Base-by-base conservation (phyloP, 257 asterid species). In the Jacaranda mimosifolia region DNA sequence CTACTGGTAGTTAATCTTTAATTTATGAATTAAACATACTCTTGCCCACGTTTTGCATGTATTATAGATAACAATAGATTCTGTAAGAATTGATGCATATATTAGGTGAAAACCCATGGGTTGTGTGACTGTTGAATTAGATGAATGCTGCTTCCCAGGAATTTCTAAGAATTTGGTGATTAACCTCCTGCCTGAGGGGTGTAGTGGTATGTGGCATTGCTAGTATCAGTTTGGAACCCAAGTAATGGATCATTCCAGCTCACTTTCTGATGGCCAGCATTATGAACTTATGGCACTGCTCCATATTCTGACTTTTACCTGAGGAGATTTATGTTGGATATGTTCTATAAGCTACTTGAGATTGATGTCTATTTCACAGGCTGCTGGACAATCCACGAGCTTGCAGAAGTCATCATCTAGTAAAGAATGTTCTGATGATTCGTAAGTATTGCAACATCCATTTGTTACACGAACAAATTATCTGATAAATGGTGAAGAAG, bases 351-450 rank as follows among this genome's bases (percentile, higher is more conserved):
- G 70, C 75, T 73, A 77, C 72, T 32, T 57, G 67, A 77, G 42
- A 45, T 78, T 77, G 76, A 76, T 80, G 74, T 73, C 60, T 68
- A 52, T 82, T 80, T 73, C 63, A 43, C 87, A 94, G 96, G 93
- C 80, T 81, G 85, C 88, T 70, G 91, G 87, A 69, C 78, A 83
- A 63, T 72, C 91, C 10, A 43, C 75, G 64, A 87, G 92, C 81
- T 71, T 81, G 80, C 96, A 87, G 81, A 86, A 79, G 83, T 87
- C 97, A 70, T 82, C 93, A 63, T 84, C 84, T 59, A 88, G 89
- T 78, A 87, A 82, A 86, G 94, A 86, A 63, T 79, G 86, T 63
- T 87, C 89, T 72, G 97, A 92, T 73, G 92, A 89, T 78, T 85
- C 86, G 97, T 94, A 87, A 82, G 97, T 82, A 15, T 67, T 53